These are phyloP conservation scores for Sporothrix pallida DNA, from an alignment of 2,329 filamentous ascomycete genomes.

Conservation along the genomic window DNA sequence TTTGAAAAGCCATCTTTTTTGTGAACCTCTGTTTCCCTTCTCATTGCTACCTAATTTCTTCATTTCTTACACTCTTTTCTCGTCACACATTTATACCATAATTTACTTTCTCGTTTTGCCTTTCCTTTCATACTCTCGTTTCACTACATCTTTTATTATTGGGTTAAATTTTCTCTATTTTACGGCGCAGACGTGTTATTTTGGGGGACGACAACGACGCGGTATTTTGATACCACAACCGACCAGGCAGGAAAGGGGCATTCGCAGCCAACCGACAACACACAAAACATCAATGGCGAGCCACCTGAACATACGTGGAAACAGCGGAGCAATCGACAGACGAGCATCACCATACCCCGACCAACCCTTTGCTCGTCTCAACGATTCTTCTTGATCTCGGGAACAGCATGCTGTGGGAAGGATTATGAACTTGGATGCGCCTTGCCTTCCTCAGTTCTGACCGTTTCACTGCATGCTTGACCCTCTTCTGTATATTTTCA, in stretches of 20 bases:
- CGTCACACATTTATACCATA: constrained; percentile 25
- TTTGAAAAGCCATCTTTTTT: constrained; percentile 4
- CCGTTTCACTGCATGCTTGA: neutral
- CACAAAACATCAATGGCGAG: constrained; percentile 11
- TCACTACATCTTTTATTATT: constrained; percentile 9
- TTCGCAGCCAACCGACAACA: constrained; percentile 18
- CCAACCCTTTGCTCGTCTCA: neutral
- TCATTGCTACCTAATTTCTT: constrained; percentile 1
- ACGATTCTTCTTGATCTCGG: neutral
- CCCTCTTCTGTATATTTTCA: constrained; percentile 34
- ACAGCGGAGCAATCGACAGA: neutral
- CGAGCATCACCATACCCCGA: neutral
- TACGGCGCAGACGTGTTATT: constrained; percentile 31
- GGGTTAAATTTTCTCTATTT: constrained; percentile 23
- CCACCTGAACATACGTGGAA: neutral
- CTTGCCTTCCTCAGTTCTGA: neutral
- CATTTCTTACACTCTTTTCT: constrained; percentile 29
- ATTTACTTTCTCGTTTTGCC: neutral
- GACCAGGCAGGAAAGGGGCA: neutral
- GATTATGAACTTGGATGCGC: neutral
- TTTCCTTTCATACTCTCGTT: constrained; percentile 14
- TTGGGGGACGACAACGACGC: constrained; percentile 23
- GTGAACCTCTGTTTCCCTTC: neutral
- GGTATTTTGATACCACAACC: constrained; percentile 16
- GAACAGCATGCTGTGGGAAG: neutral